Evolutionary conservation across 495 filamentous ascomycete genomes (phyloP), one percentile per base, ranked within the genome.

Genomic region (Bacidia rubella): DNA sequence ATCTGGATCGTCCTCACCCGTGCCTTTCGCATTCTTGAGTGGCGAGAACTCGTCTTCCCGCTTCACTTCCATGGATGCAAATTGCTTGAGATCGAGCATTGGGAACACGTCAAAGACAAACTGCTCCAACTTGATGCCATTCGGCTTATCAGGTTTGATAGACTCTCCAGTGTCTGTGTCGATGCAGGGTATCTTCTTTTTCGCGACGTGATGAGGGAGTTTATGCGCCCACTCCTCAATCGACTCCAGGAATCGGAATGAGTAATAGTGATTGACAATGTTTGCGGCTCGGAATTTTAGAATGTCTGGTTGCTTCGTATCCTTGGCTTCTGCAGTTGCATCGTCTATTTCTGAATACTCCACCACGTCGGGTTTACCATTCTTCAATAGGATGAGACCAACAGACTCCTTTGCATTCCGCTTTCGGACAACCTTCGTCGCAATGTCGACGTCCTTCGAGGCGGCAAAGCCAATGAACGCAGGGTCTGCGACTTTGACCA

Each of bases 221-320:
- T 78, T 77, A 70, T 90, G 80, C 19, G 79, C 78, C 82, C 83
- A 95, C 58, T 80, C 73, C 47, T 90, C 87, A 58, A 97, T 94
- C 41, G 77, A 82, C 65, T 95, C 85, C 47, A 99, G 75, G 74
- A 96, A 99, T 52, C 78, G 72, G 75, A 88, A 93, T 29, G 85
- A 90, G 74, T 99, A 99, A 77, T 96, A 99, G 74, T 99, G 92
- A 76, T 99, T 99, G 70, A 99, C 92, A 55, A 99, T 99, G 71
- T 99, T 99, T 57, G 90, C 92, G 47, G 92, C 90, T 41, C 92
- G 82, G 82, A 94, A 96, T 70, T 87, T 94, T 63, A 99, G 78
- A 49, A 97, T 72, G 42, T 79, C 80, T 1, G 76, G 74, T 61
- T 97, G 81, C 65, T 87, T 84, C 50, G 84, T 74, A 65, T 99